Base-by-base conservation (phyloP, 108 stramenopile genomes). In the Tribonema minus region DNA sequence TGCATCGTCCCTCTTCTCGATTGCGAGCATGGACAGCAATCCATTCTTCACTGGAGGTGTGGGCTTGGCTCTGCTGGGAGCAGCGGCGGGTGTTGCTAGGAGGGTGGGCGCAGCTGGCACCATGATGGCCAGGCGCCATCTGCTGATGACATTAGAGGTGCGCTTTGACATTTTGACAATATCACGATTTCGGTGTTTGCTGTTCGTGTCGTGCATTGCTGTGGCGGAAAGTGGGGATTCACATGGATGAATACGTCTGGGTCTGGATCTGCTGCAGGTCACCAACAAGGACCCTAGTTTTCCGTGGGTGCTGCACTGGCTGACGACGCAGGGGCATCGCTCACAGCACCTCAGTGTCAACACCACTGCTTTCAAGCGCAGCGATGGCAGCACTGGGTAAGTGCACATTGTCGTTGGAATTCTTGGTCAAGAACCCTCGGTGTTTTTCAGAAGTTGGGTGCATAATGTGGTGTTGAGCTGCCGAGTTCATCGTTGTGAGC, bases 271-370 rank as follows among this genome's bases (percentile, higher is more conserved):
- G 46, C 68, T 32, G 37, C 64, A 66, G 46, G 46, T 54, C 15
- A 54, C 46, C 9, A 54, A 54, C 20, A 78, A 78, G 38, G 76
- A 78, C 39, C 3, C n/a, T 26, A 31, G 64, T 25, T 78, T 30
- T 78, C 76, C 76, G 5, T 78, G 76, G 76, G 76, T 78, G n/a
- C 31, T 78, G 34, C 62, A 67, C 9, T 78, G 76, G 76, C 68
- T 78, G 15, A 41, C 7, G 3, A 29, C 62, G 23, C 65, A 60
- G 36, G 35, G 36, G 27, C n/a, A 20, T 6, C 38, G 67, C 3
- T 66, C 65, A 12, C 76, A 68, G 46, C 76, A 78, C 58, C 67
- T 78, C 15, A 68, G 67, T 60, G 76, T 78, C 9, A 35, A 78
- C 34, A 78, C 76, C 30, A 7, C 61, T n/a, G 7, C 20, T 20